Conservation (phyloP, 768 basidiomycete genomes). For the Agrocybe praecox region DNA sequence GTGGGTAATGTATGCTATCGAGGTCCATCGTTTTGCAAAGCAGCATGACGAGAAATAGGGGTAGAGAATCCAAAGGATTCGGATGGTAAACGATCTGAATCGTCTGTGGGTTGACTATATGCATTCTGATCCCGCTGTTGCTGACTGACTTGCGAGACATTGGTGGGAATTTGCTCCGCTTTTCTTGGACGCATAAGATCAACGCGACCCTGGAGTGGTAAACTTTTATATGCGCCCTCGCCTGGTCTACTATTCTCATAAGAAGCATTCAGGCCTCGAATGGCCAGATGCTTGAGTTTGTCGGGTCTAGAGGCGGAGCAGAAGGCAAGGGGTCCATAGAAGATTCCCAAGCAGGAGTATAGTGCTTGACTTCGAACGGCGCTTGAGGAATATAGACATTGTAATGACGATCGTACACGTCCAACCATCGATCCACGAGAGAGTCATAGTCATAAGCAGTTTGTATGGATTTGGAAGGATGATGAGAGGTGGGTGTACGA, state of each 20-base stretch:
- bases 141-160: too few relatives aligned
- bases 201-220: conserved; percentile 88
- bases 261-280: conserved; percentile 52
- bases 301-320: conserved; percentile 50
- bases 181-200: conserved; percentile 76
- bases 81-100: conserved; percentile 18
- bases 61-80: conserved; percentile 34
- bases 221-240: conserved; percentile 74
- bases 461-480: conserved; percentile 29
- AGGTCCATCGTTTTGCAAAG: conserved; percentile 26
- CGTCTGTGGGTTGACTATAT: conserved; percentile 17
- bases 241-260: conserved; percentile 22
- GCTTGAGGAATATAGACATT: conserved; percentile 54
- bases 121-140: conserved; percentile 21
- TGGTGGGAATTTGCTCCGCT: conserved; percentile 16
- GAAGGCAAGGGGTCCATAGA: conserved; percentile 16
- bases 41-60: conserved; percentile 33
- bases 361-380: conserved; percentile 66
- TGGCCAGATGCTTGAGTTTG: conserved; percentile 61
- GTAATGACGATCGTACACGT: conserved; percentile 87
- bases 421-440: conserved; percentile 90
- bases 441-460: conserved; percentile 76
- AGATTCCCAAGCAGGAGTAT: conserved; percentile 75
- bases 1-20: conserved; percentile 60
- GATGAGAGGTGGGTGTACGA: conserved; percentile 54